Percentiles rank a stretch among this genome's conserved stretches.
Evolutionary conservation across 345 rosid species (phyloP).

Genomic region (Eucalyptus brandiana): DNA sequence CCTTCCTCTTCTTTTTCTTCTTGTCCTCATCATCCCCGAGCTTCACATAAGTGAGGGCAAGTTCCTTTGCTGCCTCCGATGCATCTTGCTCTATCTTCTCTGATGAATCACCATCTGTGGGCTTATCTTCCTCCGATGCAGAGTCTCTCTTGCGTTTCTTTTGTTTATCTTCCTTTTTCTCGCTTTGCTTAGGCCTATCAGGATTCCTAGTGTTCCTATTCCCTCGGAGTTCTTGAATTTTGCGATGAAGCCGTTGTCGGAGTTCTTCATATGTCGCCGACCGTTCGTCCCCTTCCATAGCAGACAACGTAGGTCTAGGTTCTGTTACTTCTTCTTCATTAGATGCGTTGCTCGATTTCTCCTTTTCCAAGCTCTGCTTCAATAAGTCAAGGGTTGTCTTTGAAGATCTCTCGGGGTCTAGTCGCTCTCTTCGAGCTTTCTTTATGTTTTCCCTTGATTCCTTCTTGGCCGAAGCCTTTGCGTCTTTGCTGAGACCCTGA

Average conservation of each 20-base stretch:
- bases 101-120: constrained; percentile 1
- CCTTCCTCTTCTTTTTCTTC: constrained; percentile 44
- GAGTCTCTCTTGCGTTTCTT: constrained; percentile 62
- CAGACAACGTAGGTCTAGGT: constrained; percentile 14
- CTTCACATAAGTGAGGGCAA: constrained; percentile 61
- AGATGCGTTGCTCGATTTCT: constrained; percentile 15
- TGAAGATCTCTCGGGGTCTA: constrained; percentile 56
- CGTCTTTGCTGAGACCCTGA: constrained; percentile 68
- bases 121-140: constrained; percentile 14
- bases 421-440: constrained; percentile 71
- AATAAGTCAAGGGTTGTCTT: constrained; percentile 54
- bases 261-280: constrained; percentile 73
- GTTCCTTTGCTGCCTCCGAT: constrained; percentile 68
- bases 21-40: constrained; percentile 45
- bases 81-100: constrained; percentile 43
- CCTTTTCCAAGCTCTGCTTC: constrained; percentile 61
- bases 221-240: constrained; percentile 60
- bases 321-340: constrained; percentile 28
- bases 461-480: constrained; percentile 58
- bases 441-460: constrained; percentile 53
- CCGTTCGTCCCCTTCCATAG: constrained; percentile 18
- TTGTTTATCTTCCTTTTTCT: constrained; percentile 6
- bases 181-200: constrained; percentile 4
- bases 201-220: constrained; percentile 25
- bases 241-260: constrained; percentile 47